Conservation (phyloP, 352 stramenopile genomes). For the Paralagenidium karlingii region DNA sequence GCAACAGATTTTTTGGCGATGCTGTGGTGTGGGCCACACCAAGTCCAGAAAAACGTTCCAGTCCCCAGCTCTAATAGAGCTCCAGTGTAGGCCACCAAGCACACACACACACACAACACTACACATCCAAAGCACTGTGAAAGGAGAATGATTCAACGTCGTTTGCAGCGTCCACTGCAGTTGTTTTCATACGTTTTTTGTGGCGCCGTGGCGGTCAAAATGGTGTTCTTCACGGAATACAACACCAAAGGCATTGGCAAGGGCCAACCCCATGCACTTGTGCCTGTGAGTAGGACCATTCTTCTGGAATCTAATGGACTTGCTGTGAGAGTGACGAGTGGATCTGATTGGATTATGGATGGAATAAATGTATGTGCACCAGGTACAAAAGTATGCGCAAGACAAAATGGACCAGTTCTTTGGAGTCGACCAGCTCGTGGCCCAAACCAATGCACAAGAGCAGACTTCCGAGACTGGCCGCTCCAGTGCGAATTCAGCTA, state of each 20-base stretch:
- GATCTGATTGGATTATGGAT: not conserved
- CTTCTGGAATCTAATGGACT: no score
- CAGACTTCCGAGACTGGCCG: no score
- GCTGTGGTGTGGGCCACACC: no score
- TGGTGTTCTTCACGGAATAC: conserved; percentile 81
- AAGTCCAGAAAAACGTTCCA: no score
- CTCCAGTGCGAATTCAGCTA: no score
- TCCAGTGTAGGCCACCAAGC: no score
- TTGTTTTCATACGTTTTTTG: conserved; percentile 74
- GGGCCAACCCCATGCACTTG: no score
- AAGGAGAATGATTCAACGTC: conserved; percentile 64
- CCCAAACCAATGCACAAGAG: conserved; percentile 9
- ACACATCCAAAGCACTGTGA: not conserved
- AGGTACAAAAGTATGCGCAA: conserved; percentile 70
- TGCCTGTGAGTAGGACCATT: no score
- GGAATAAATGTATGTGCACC: no score
- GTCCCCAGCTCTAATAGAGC: no score
- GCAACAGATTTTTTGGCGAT: no score
- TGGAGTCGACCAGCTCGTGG: conserved; percentile 53
- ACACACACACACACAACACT: no score
- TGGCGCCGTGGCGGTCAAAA: conserved; percentile 64
- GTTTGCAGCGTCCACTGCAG: conserved; percentile 73
- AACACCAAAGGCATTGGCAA: conserved; percentile 26
- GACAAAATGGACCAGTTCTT: conserved; percentile 82
- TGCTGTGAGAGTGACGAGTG: not conserved